These are phyloP conservation scores for Dissophora globulifera DNA, from an alignment of 192 early-diverging fungal genomes.

Conservation along the genomic window DNA sequence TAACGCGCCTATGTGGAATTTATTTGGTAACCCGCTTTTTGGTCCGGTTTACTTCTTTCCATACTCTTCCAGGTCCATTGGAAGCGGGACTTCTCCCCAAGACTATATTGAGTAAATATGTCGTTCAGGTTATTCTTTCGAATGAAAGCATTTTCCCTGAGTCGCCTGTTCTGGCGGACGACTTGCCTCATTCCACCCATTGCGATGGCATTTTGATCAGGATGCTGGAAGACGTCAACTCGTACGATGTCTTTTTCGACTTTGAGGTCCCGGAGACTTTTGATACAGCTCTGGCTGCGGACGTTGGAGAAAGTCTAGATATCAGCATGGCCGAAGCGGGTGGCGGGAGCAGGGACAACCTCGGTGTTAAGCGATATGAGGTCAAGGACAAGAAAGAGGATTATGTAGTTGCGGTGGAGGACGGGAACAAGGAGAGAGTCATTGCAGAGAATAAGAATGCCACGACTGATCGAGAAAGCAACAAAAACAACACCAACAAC, in stretches of 20 bases:
- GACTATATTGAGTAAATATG: neutral
- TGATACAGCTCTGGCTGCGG: too few relatives aligned
- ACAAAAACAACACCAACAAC: neutral
- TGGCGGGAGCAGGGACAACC: neutral
- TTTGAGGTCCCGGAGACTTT: slow-evolving; percentile 9
- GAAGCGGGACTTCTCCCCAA: neutral
- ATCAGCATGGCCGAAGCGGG: neutral
- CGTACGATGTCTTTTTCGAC: slow-evolving; percentile 33
- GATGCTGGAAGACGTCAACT: slow-evolving; percentile 12
- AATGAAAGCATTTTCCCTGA: too few relatives aligned
- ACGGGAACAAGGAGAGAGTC: too few relatives aligned
- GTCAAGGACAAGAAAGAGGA: too few relatives aligned
- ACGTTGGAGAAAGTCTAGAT: too few relatives aligned
- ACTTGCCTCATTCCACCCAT: neutral
- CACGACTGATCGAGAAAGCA: neutral
- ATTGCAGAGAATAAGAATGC: too few relatives aligned
- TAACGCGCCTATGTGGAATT: neutral
- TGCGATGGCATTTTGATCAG: slow-evolving; percentile 15
- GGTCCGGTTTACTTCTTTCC: neutral
- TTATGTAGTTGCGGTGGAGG: too few relatives aligned
- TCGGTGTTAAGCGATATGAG: too few relatives aligned
- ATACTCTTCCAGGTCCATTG: neutral
- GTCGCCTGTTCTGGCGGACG: neutral
- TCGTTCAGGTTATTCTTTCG: neutral
- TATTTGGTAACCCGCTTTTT: neutral